Conservation (phyloP, 441 rosid species). For the Pelargonium myrrhifolium region DNA sequence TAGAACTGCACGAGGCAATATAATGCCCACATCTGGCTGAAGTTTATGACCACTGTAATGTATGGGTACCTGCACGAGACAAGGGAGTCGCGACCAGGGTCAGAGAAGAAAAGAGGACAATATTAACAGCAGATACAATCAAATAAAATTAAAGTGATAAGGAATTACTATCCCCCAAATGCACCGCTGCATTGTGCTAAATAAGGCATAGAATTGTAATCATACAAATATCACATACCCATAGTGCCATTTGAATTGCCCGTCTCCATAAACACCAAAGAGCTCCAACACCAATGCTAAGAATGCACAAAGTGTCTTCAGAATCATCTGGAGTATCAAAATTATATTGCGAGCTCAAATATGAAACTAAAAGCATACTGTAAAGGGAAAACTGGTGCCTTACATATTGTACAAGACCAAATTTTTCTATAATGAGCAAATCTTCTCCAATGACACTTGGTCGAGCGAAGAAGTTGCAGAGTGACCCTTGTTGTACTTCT, state of each 20-base stretch:
- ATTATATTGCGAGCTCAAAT: conserved; percentile 9
- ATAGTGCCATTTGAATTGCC: conserved; percentile 75
- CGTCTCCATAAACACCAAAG: conserved; percentile 65
- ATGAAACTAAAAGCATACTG: neutral
- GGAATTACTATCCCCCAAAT: neutral
- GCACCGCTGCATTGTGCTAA: neutral
- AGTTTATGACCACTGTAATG: conserved; percentile 63
- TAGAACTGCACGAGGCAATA: conserved; percentile 90
- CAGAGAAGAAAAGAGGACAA: neutral
- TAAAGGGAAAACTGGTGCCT: conserved; percentile 19
- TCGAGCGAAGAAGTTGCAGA: conserved; percentile 49
- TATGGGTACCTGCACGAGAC: conserved; percentile 62
- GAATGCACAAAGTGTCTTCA: conserved; percentile 74
- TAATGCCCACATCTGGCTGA: conserved; percentile 94
- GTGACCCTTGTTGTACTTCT: conserved; percentile 25
- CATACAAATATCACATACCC: conserved; percentile 41
- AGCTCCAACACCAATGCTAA: conserved; percentile 63
- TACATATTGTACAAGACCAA: conserved; percentile 85
- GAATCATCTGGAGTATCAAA: conserved; percentile 61
- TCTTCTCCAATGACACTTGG: conserved; percentile 56
- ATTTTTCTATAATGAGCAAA: conserved; percentile 54
- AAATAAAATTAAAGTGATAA: neutral
- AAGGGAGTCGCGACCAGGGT: neutral
- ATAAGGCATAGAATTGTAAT: neutral
- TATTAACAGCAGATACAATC: neutral